Conservation (phyloP, 163 green algal genomes). For the Smithsoniella earleae region DNA sequence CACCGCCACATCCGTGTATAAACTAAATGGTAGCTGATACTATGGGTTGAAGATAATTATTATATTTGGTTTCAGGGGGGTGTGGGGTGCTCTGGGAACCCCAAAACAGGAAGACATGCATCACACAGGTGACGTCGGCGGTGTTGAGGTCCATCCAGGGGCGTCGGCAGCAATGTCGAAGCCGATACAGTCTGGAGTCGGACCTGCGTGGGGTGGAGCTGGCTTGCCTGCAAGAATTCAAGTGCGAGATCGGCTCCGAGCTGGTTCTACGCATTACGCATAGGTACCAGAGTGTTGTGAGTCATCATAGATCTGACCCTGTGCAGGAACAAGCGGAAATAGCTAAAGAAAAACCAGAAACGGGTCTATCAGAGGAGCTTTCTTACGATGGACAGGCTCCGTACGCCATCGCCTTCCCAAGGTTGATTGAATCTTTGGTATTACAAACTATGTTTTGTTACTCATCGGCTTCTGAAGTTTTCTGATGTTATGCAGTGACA, state of each 20-base stretch:
- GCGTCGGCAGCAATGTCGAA: neutral
- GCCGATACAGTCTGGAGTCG: neutral
- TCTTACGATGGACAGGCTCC: no score
- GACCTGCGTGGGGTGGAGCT: conserved; percentile 12
- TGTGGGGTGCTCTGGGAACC: neutral
- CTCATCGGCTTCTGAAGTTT: no score
- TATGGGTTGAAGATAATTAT: neutral
- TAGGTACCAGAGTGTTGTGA: no score
- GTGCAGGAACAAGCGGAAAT: conserved; percentile 15
- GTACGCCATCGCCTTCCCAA: neutral
- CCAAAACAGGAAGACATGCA: neutral
- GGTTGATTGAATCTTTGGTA: neutral
- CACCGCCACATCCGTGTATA: no score
- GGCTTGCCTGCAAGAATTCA: conserved; percentile 22
- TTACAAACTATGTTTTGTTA: neutral
- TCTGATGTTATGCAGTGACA: neutral
- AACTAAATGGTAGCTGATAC: no score
- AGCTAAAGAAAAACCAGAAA: neutral
- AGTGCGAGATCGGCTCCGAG: neutral
- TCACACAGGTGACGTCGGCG: no score
- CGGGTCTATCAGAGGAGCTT: no score
- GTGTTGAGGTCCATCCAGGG: neutral
- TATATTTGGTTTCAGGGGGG: neutral
- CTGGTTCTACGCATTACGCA: neutral
- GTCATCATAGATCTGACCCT: neutral